Conservation (phyloP, 495 filamentous ascomycete genomes). For the Jackrogersella multiformis region DNA sequence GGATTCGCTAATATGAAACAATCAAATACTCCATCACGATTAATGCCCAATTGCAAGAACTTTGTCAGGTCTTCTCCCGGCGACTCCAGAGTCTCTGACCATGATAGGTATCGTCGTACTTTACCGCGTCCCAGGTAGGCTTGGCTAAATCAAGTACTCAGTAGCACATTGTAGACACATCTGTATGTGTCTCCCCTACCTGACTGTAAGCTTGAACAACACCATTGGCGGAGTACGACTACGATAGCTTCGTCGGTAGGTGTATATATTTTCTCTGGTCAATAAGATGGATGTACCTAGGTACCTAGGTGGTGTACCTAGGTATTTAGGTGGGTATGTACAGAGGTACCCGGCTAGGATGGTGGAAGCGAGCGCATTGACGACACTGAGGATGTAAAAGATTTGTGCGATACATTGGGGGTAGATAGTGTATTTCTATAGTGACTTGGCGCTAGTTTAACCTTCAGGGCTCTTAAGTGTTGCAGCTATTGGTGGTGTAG, state of each 20-base stretch:
- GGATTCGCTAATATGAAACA: conserved; percentile 49
- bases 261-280: not conserved
- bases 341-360: too few species aligned
- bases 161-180: not conserved
- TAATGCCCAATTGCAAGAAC: conserved; percentile 47
- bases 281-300: not conserved
- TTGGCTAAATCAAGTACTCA: too few species aligned
- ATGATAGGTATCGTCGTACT: conserved; percentile 2
- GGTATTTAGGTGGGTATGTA: not conserved
- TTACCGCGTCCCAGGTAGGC: conserved; percentile 6
- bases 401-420: not conserved
- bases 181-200: not conserved
- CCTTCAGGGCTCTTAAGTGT: not conserved
- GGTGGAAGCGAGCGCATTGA: not conserved
- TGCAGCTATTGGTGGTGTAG: conserved; percentile 1
- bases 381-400: not conserved
- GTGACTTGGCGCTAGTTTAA: conserved; percentile 11
- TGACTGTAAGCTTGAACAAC: not conserved
- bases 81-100: not conserved
- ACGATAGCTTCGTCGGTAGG: not conserved
- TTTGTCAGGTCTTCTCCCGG: conserved; percentile 17
- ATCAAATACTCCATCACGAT: conserved; percentile 40
- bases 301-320: not conserved
- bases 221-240: conserved; percentile 19
- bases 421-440: not conserved